Evolutionary conservation across 2,329 filamentous ascomycete species (phyloP).

Genomic region (Diaporthe vaccinii): DNA sequence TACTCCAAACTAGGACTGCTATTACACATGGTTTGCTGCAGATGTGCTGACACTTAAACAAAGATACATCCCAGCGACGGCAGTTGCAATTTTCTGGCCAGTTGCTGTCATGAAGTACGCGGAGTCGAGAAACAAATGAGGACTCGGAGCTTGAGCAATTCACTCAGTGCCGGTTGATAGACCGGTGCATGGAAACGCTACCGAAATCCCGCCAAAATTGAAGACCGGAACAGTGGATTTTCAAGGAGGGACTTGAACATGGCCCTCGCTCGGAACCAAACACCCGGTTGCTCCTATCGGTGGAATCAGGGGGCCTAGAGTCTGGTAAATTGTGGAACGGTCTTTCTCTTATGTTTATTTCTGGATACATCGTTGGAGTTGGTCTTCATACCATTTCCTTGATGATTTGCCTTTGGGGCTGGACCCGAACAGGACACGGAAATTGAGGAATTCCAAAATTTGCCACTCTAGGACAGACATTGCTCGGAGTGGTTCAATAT

Average conservation of each 20-base stretch:
- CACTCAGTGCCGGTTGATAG: not conserved
- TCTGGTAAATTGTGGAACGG: not conserved
- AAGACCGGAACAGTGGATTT: not conserved
- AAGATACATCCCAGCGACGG: slow-evolving; percentile 26
- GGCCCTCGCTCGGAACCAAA: too few species aligned
- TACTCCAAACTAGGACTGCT: too few species aligned
- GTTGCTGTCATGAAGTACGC: slow-evolving; percentile 25
- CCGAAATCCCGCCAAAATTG: not conserved
- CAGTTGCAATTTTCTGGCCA: slow-evolving; percentile 30
- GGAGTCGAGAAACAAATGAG: slow-evolving; percentile 23
- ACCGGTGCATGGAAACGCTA: too few species aligned
- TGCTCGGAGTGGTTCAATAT: not conserved
- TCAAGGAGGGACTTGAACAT: not conserved
- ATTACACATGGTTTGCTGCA: not conserved
- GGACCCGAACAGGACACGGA: not conserved
- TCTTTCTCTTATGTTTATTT: not conserved
- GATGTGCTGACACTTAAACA: not conserved
- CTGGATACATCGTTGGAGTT: not conserved
- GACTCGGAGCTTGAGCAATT: not conserved
- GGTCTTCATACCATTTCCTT: not conserved
- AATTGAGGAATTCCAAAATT: not conserved
- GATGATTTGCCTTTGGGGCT: not conserved
- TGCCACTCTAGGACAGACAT: not conserved
- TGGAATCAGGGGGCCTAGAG: too few species aligned
- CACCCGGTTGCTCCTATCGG: not conserved